Base-by-base conservation (phyloP, 306 rosid species). In the Vicia sativa region DNA sequence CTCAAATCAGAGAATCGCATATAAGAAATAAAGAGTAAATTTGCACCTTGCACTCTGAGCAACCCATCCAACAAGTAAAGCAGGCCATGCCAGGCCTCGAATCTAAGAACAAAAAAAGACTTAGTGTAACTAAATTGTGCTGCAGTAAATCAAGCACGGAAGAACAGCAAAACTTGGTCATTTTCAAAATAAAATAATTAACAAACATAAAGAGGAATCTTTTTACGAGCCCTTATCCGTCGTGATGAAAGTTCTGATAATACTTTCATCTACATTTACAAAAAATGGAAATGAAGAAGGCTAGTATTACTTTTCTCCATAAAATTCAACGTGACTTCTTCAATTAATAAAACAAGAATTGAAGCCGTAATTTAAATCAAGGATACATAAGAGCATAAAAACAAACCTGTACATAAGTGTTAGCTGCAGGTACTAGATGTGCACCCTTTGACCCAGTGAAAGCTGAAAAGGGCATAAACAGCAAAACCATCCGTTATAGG, bases 321-420 rank as follows among this genome's bases (percentile, higher is more conserved):
- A 45, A 54, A 46, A 25, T 41, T 18, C 44, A 0, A 14, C 10
- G 9, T 13, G 26, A 25, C 50, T 50, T 71, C 14, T 54, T 31
- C 11, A 67, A 23, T 42, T 41, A 21, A 23, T 68, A 63, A 46
- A 76, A 57, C 54, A 59, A 6, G 41, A 25, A n/a, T 49, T 10
- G 66, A 38, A 56, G 71, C 16, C 53, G 37, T 70, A 39, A 28
- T 58, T 74, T 68, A 19, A 73, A 37, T 26, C 13, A 44, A 41
- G 31, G 16, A 61, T 21, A 55, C 18, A 45, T 43, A 48, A 15
- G 7, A 45, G 26, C 18, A 55, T 62, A 58, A 60, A 68, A 78
- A 71, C 71, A 63, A 66, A 92, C 98, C 98, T 92, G 96, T 57
- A 90, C 87, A 54, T 89, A 92, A 25, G 84, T 81, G 81, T 84